These are phyloP conservation scores for Vigna hirtella DNA, from an alignment of 306 rosid species.

Conservation along the genomic window DNA sequence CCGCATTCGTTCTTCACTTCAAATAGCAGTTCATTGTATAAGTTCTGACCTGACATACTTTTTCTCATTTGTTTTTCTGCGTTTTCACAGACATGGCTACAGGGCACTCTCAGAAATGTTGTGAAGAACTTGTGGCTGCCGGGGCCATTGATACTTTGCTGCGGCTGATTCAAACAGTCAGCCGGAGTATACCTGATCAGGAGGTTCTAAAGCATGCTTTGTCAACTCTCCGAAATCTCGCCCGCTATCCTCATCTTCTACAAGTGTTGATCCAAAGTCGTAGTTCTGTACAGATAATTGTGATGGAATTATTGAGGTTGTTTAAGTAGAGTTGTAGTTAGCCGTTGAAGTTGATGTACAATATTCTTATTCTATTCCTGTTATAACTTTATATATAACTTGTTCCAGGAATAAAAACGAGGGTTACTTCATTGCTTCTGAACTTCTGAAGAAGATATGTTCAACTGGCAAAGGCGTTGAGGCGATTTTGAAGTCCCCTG, in stretches of 20 bases:
- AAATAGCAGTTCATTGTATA: neutral
- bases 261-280: conserved; percentile 62
- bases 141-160: conserved; percentile 79
- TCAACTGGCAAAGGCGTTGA: conserved; percentile 61
- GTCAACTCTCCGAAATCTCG: conserved; percentile 82
- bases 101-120: conserved; percentile 81
- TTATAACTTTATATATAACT: conserved; percentile 12
- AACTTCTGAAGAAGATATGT: conserved; percentile 70
- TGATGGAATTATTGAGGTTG: conserved; percentile 82
- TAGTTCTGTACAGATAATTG: conserved; percentile 64
- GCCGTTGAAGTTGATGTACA: conserved; percentile 5
- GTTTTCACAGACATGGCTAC: conserved; percentile 78
- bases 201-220: conserved; percentile 73
- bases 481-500: conserved; percentile 65
- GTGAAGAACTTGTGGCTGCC: conserved; percentile 87
- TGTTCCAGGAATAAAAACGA: conserved; percentile 89
- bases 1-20: neutral
- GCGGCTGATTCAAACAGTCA: conserved; percentile 73
- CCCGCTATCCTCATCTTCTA: conserved; percentile 79
- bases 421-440: conserved; percentile 76
- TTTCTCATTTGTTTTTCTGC: neutral
- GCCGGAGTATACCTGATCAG: conserved; percentile 95
- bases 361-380: neutral
- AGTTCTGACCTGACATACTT: neutral
- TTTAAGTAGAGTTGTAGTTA: conserved; percentile 23